phyloP scores from a whole-genome alignment of 306 rosid species.

The Ammopiptanthus mongolicus region DNA sequence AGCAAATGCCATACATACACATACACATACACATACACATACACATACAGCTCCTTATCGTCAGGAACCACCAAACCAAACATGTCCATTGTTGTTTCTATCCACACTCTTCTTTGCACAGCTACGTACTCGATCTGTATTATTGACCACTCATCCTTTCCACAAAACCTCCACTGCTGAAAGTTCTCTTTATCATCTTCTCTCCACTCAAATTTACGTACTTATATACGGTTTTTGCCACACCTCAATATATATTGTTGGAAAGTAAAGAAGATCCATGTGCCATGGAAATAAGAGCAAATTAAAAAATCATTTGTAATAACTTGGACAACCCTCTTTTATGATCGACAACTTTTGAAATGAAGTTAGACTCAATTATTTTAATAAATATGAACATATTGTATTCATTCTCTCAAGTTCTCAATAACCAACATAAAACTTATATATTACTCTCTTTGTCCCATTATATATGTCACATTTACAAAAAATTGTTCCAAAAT shows the following conservation, averaged over 20 bases:
- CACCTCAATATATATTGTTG: background rate
- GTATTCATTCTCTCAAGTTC: background rate
- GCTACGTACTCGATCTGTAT: background rate
- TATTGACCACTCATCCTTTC: conserved; percentile 17
- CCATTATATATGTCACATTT: too few species aligned
- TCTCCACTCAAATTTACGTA: background rate
- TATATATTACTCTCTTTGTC: too few species aligned
- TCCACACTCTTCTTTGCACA: conserved; percentile 19
- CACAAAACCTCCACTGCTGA: background rate
- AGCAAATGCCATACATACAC: conserved; percentile 1
- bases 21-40: background rate
- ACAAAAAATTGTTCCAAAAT: too few species aligned
- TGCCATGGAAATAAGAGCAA: too few species aligned
- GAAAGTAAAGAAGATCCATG: too few species aligned
- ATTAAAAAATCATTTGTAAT: too few species aligned
- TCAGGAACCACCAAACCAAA: conserved; percentile 40
- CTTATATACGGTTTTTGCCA: background rate
- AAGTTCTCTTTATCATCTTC: conserved; percentile 20
- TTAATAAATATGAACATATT: too few species aligned
- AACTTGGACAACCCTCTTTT: too few species aligned
- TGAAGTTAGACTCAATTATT: too few species aligned
- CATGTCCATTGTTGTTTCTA: conserved; percentile 5
- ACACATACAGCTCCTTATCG: conserved; percentile 13
- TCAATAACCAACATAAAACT: background rate
- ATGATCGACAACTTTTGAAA: too few species aligned